phyloP scores from a whole-genome alignment of 2,329 filamentous ascomycete genomes.

The Fragosphaeria purpurea region DNA sequence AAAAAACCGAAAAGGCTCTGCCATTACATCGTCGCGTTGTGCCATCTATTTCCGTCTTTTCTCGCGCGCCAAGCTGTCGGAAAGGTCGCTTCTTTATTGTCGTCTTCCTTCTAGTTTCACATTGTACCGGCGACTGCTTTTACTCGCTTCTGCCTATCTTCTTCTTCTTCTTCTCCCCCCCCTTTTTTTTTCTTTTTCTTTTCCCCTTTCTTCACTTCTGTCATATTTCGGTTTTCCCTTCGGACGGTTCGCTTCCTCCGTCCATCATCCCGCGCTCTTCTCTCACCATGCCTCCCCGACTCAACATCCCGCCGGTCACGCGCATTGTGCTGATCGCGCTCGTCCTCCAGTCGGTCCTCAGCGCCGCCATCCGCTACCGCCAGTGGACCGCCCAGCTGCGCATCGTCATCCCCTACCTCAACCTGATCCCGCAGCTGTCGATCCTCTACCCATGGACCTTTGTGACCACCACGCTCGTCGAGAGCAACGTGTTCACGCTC shows the following conservation, averaged over 20 bases:
- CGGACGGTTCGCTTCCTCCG: neutral
- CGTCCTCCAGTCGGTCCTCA: conserved; percentile 69
- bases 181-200: neutral
- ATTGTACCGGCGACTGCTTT: too few relatives aligned
- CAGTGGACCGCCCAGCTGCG: conserved; percentile 54
- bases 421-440: conserved; percentile 73
- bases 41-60: too few relatives aligned
- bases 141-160: too few relatives aligned
- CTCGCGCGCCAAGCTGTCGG: too few relatives aligned
- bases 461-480: conserved; percentile 74
- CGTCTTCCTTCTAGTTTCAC: too few relatives aligned
- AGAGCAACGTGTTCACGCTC: conserved; percentile 86
- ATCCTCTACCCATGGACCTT: conserved; percentile 91
- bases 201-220: neutral
- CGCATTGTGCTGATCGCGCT: conserved; percentile 68
- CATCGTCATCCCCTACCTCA: conserved; percentile 75
- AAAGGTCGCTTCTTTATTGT: too few relatives aligned
- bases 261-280: neutral
- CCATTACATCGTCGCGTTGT: too few relatives aligned
- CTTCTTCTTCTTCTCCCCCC: too few relatives aligned
- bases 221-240: neutral
- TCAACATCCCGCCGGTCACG: conserved; percentile 89
- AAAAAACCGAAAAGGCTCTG: too few relatives aligned
- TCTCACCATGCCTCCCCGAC: conserved; percentile 60
- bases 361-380: conserved; percentile 65